Evolutionary conservation across 176 grass and related monocot species (phyloP), one percentile per base, ranked within the genome.

Genomic region (Stipa capillata): DNA sequence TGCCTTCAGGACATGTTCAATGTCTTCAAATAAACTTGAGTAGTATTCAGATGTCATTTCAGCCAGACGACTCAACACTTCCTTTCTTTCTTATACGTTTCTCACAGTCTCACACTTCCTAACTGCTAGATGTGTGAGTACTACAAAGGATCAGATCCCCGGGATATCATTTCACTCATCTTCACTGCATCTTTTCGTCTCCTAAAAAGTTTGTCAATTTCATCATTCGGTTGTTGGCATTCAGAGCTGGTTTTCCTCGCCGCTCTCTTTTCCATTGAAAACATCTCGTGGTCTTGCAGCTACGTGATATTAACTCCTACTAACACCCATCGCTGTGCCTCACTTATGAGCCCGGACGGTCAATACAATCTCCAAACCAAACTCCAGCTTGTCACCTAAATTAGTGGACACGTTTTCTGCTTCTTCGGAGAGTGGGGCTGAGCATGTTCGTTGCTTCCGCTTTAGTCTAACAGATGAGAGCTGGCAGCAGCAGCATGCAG

Each of bases 381-480:
- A 66, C 50, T 48, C 66, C 79, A 65, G 36, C 64, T 77, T 43
- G 64, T 77, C 79, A 62, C 20, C 69, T 81, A 35, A 29, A 44
- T 6, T 18, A 16, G 54, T 12, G 66, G 34, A 9, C 21, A 23
- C 54, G 4, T 20, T 61, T 77, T 49, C 0, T 4, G 29, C 27
- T 37, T 18, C 36, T 66, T 14, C 36, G 6, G 72, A 18, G 61
- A 36, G 32, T 16, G 70, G 48, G 85, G 63, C 70, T 60, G 52
- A n/a, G 36, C 5, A 87, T 83, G 85, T 87, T 71, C 79, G 60
- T 84, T 89, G 87, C 87, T 85, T 88, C 59, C 0, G 9, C 74
- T 79, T n/a, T 74, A n/a, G 69, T 79, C 76, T 48, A 80, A 69
- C 87, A 48, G 47, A 20, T 10, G 62, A 34, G 37, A 68, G 65